A percentile compares a stretch with the other conserved stretches of the same genome.
These are phyloP conservation scores for Emmonsiellopsis sp. DNA, from an alignment of 2,329 filamentous ascomycete genomes.

Conservation along the genomic window DNA sequence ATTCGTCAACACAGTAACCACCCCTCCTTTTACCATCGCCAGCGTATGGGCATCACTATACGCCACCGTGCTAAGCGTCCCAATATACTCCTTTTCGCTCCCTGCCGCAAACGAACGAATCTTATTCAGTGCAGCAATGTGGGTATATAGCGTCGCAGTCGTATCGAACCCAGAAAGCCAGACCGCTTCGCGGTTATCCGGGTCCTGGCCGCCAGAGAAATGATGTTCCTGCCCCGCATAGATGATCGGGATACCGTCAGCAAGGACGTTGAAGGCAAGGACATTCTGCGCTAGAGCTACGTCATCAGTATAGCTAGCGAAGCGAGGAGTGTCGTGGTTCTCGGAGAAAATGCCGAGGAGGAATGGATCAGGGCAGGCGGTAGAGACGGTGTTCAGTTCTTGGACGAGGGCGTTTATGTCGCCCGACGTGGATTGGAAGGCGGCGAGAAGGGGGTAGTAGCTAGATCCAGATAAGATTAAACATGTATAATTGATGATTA, in stretches of 20 bases:
- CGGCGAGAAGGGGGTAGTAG: slow-evolving; percentile 4
- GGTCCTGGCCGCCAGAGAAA: slow-evolving; percentile 40
- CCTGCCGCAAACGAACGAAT: slow-evolving; percentile 39
- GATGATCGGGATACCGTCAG: slow-evolving; percentile 52
- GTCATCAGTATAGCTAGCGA: slow-evolving; percentile 44
- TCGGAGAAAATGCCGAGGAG: slow-evolving; percentile 45
- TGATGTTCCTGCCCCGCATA: slow-evolving; percentile 59
- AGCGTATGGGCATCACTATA: slow-evolving; percentile 36
- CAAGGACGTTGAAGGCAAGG: slow-evolving; percentile 52
- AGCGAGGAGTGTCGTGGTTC: slow-evolving; percentile 51
- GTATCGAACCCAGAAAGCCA: slow-evolving; percentile 46
- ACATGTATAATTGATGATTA: background rate
- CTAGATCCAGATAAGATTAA: background rate
- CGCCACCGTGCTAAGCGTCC: slow-evolving; percentile 34
- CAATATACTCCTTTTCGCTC: slow-evolving; percentile 30
- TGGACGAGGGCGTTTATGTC: slow-evolving; percentile 9
- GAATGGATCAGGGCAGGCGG: slow-evolving; percentile 29
- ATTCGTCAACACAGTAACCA: slow-evolving; percentile 34
- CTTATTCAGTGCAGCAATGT: slow-evolving; percentile 40
- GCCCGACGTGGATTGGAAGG: background rate
- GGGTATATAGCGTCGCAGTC: slow-evolving; percentile 39
- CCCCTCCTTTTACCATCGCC: slow-evolving; percentile 37
- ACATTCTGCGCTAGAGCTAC: slow-evolving; percentile 50
- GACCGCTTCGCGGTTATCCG: slow-evolving; percentile 47
- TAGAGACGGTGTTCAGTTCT: slow-evolving; percentile 22